Conservation (phyloP, 805 yeast species). For the Starmerella bacillaris region DNA sequence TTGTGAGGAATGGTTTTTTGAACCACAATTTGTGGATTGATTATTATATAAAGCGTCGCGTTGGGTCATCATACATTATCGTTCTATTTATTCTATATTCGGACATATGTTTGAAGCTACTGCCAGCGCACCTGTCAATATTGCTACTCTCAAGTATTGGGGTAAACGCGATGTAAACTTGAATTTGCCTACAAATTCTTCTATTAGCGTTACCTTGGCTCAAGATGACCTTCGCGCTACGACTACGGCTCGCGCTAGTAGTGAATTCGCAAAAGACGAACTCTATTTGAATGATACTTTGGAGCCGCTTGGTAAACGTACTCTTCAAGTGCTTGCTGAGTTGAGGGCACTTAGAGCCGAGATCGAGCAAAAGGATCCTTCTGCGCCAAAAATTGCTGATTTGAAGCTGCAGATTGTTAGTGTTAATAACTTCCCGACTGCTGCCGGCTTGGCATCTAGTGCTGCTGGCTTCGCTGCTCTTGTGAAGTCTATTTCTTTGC, state of each 20-base stretch:
- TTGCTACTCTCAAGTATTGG: slow-evolving; percentile 98
- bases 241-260: slow-evolving; percentile 67
- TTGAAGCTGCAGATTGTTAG: slow-evolving; percentile 66
- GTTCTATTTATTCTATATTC: too few species aligned
- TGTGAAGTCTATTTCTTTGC: slow-evolving; percentile 69
- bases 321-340: slow-evolving; percentile 50
- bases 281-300: slow-evolving; percentile 74
- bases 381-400: slow-evolving; percentile 31
- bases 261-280: slow-evolving; percentile 37
- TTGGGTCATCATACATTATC: too few species aligned
- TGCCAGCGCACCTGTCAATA: slow-evolving; percentile 91
- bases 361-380: slow-evolving; percentile 37
- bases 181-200: slow-evolving; percentile 89
- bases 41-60: too few species aligned
- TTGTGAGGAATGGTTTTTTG: too few species aligned
- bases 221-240: slow-evolving; percentile 81
- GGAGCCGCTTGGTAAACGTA: slow-evolving; percentile 46
- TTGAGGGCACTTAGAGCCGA: slow-evolving; percentile 48
- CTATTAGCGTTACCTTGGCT: slow-evolving; percentile 83
- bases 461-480: slow-evolving; percentile 98
- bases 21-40: too few species aligned
- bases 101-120: slow-evolving; percentile 38
- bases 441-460: slow-evolving; percentile 94
- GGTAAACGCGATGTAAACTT: slow-evolving; percentile 83
- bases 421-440: slow-evolving; percentile 96